Base-by-base conservation (phyloP, 352 stramenopile genomes). In the Phytophthora meadii region DNA sequence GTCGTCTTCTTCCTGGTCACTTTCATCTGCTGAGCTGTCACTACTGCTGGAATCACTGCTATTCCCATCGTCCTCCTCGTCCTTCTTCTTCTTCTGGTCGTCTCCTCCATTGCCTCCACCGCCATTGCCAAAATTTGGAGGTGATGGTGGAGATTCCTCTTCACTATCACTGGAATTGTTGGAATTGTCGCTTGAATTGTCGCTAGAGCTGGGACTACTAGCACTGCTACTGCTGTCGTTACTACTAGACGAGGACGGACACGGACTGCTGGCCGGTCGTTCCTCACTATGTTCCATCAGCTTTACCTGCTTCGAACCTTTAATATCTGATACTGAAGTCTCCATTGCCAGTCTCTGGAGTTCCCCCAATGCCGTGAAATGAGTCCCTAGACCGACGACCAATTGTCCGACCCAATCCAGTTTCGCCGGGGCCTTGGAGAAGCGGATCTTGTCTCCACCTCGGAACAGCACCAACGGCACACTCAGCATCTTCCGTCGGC, bases 31-130 rank as follows among this genome's bases (percentile, higher is more conserved):
- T 30, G 55, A 72, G 34, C 52, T 74, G 25, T 75, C 63, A 50
- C 72, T 80, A 61, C 56, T 74, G 37, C 70, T 80, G 8, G 70
- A 77, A 53, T 84, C 68, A 36, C 60, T 73, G 14, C 52, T 74
- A 50, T 72, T 64, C 0, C 65, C 68, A 17, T 79, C 64, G 7
- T 73, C 53, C 5, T 61, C 54, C 7, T 75, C 62, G 1, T 73
- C 51, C 22, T 22, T 22, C 44, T 74, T 61, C 24, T 74, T 61
- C 52, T 74, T 65, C 19, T 68, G 30, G 17, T 76, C 68, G 32
- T 74, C 60, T 46, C 53, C 61, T 39, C 46, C 56, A 8, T 65
- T 78, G 37, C 37, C 63, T 32, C 50, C 41, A 27, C 45, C 45
- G n/a, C 42, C 24, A 8, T 47, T 54, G 41, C 19, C 32, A 24